These are phyloP conservation scores for Pseudozyma thailandica DNA, from an alignment of 1,284 basidiomycete genomes.

Conservation along the genomic window DNA sequence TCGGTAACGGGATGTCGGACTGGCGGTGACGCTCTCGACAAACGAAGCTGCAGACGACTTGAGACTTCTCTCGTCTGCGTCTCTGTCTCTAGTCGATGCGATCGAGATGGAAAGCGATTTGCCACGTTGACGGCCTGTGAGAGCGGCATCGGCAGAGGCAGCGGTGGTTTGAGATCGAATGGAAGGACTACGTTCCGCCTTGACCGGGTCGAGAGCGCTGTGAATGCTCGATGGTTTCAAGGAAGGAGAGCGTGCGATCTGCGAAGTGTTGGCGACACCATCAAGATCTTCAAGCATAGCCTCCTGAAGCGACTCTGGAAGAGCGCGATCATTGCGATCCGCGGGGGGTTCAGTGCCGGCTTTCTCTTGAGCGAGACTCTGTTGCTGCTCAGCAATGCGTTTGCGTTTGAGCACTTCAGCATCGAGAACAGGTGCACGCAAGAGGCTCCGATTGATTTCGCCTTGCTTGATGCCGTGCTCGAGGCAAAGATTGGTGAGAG, in stretches of 20 bases:
- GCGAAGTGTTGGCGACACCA: constrained; percentile 24
- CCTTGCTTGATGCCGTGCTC: constrained; percentile 55
- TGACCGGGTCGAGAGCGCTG: constrained; percentile 3
- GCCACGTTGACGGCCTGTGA: constrained; percentile 21
- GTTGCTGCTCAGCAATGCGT: constrained; percentile 40
- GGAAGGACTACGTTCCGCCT: constrained; percentile 25
- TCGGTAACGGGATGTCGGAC: constrained; percentile 21
- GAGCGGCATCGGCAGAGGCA: constrained; percentile 16
- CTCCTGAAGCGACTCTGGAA: constrained; percentile 58
- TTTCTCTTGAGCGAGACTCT: constrained; percentile 27
- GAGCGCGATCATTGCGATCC: constrained; percentile 25
- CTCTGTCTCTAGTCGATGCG: constrained; percentile 22
- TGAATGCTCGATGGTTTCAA: constrained; percentile 29
- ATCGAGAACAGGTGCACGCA: constrained; percentile 48
- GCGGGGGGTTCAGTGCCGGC: constrained; percentile 18
- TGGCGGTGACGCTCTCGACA: constrained; percentile 28
- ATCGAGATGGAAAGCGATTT: constrained; percentile 37
- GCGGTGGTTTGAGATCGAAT: constrained; percentile 26
- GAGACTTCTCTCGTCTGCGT: constrained; percentile 24
- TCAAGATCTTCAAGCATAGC: constrained; percentile 63
- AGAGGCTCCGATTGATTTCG: constrained; percentile 46
- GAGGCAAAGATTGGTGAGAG: constrained; percentile 43
- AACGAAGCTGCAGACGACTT: constrained; percentile 31
- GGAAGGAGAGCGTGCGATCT: constrained; percentile 23
- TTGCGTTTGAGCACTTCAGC: constrained; percentile 46